Base-by-base conservation (phyloP, 2,329 filamentous ascomycete species). In the Scolecobasidium constrictum region DNA sequence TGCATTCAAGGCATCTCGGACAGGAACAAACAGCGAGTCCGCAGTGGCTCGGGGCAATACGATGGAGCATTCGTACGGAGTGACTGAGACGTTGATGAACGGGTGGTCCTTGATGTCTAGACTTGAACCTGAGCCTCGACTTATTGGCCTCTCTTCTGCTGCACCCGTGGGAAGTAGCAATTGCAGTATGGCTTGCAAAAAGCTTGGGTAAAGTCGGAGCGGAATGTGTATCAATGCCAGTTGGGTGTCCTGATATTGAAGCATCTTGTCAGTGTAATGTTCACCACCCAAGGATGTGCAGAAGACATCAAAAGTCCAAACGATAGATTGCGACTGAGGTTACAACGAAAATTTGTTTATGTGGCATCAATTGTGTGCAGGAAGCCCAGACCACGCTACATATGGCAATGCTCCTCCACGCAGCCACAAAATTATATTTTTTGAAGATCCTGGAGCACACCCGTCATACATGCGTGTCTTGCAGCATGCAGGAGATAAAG, bases 71-170 rank as follows among this genome's bases (percentile, higher is more conserved):
- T 95, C 92, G 43, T 94, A 76, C 0, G 87, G 86, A 0, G 88
- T 96, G 54, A 96, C 75, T 48, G 86, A 93, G 52, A 98, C 79
- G 61, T 96, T 96, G 59, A 95, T 74, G 61, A 98, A 96, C 35
- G 79, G 78, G 62, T 92, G 83, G 56, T 69, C 68, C 48, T 59
- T 67, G 23, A 28, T 18, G 26, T 23, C 20, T 6, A 19, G 17
- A 9, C 21, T 23, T n/a, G 37, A 43, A 16, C 43, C 20, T 4
- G 43, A 40, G 11, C 44, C 40, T 15, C 36, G 38, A 20, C 35
- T 40, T 38, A 16, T 18, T n/a, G 34, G 28, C 3, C 56, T 53
- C 7, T 61, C 49, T 36, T 63, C 62, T 34, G 64, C 60, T 42
- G 60, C 58, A 35, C 64, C 55, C 40, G 59, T 72, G 48, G 87